Conservation (phyloP, 2,329 filamentous ascomycete species). For the Dothistroma septosporum region DNA sequence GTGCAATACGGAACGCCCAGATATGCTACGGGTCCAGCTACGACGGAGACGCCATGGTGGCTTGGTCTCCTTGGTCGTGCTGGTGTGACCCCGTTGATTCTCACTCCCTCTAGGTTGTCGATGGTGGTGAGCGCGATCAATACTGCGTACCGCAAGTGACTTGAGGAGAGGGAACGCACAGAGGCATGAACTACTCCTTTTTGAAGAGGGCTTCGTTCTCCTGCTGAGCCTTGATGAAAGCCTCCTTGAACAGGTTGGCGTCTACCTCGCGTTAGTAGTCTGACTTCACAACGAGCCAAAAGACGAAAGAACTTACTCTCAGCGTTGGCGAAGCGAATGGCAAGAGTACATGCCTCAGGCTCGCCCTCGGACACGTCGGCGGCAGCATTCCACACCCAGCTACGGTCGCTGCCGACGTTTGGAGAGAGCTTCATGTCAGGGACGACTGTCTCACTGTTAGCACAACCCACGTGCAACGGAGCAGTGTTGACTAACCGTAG, state of each 20-base stretch:
- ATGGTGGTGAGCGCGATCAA: slow-evolving; percentile 5
- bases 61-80: background rate
- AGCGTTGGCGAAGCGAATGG: slow-evolving; percentile 95
- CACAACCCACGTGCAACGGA: slow-evolving; percentile 21
- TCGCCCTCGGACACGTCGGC: slow-evolving; percentile 98
- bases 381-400: slow-evolving; percentile 98
- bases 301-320: slow-evolving; percentile 65
- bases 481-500: slow-evolving; percentile 67
- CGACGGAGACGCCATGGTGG: background rate
- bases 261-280: slow-evolving; percentile 50
- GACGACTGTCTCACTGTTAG: slow-evolving; percentile 59
- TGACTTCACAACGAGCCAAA: no score
- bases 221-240: slow-evolving; percentile 93
- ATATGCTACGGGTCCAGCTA: slow-evolving; percentile 18
- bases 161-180: background rate
- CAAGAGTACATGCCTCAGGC: slow-evolving; percentile 90
- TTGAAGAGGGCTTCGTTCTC: slow-evolving; percentile 86
- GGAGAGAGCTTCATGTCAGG: slow-evolving; percentile 98
- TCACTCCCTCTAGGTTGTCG: background rate
- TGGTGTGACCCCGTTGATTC: background rate
- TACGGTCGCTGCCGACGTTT: slow-evolving; percentile 96
- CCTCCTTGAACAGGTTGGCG: slow-evolving; percentile 95
- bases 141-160: background rate
- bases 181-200: slow-evolving; percentile 15
- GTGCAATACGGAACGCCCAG: slow-evolving; percentile 28